These are phyloP conservation scores for Daldinia grandis DNA, from an alignment of 495 filamentous ascomycete species.

Conservation along the genomic window DNA sequence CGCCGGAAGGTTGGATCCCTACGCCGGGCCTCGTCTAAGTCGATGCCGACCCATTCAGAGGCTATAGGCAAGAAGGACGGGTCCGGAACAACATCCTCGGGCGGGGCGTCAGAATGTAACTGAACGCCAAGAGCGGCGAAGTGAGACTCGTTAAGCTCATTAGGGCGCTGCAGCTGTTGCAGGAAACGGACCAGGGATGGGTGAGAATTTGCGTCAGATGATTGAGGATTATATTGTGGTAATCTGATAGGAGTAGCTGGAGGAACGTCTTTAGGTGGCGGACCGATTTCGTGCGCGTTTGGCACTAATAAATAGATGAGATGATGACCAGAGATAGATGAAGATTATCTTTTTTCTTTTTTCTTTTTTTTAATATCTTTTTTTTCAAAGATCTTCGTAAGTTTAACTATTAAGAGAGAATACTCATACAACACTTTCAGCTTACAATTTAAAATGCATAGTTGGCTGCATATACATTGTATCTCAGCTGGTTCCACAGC, in stretches of 20 bases:
- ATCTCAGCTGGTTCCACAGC: background rate
- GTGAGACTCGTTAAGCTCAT: conserved; percentile 55
- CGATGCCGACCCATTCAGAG: conserved; percentile 55
- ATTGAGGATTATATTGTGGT: conserved; percentile 53
- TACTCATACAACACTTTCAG: background rate
- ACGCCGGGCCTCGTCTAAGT: conserved; percentile 52
- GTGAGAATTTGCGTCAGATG: conserved; percentile 15
- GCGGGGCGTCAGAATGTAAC: conserved; percentile 54
- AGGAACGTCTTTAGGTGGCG: conserved; percentile 57
- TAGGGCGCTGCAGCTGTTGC: conserved; percentile 58
- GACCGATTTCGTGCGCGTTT: conserved; percentile 39
- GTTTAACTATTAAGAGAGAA: background rate
- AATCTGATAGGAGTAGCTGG: conserved; percentile 63
- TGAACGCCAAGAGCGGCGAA: conserved; percentile 61
- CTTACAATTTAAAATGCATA: background rate
- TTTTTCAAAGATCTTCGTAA: background rate
- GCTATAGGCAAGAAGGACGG: conserved; percentile 57
- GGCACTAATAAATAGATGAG: conserved; percentile 46
- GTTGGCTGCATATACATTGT: background rate
- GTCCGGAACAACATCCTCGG: conserved; percentile 58
- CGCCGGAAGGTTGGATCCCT: conserved; percentile 54
- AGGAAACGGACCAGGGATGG: conserved; percentile 53
- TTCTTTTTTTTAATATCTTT: background rate
- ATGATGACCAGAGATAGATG: conserved; percentile 21
- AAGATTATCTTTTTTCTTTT: background rate